Evolutionary conservation across 768 basidiomycete species (phyloP), one percentile per base, ranked within the genome.

Genomic region (Paxillus rubicundulus): DNA sequence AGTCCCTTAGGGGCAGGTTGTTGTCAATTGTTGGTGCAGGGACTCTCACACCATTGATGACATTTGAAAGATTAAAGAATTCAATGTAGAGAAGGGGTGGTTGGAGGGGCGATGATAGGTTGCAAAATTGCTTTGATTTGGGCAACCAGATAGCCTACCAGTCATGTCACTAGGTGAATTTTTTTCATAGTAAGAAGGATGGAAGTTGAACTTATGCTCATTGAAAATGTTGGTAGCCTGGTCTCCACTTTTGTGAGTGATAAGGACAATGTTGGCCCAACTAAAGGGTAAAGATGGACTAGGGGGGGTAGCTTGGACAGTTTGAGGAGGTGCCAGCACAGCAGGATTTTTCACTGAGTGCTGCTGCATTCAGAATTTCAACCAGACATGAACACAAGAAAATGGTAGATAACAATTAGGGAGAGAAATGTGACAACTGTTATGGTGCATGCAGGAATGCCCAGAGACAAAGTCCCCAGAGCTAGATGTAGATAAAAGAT

Each of bases 401-500:
- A 52, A 52, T 33, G 51, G 32, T 16, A 50, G 42, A 17, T 37
- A 49, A 10, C 41, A 47, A 30, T 45, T 30, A 28, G n/a, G n/a
- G n/a, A 9, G 3, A 32, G 33, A n/a, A 4, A 46, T 7, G 21
- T 16, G 20, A 1, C 30, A 27, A n/a, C 41, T 21, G 16, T 40
- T 47, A 20, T 28, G 9, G 4, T 13, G 16, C 1, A 40, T 32
- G 30, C 46, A 59, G 2, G 43, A 53, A 13, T 9, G 40, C 3
- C 36, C 28, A 32, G 34, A 40, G 36, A 47, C 33, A 14, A 41
- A 49, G 16, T 60, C 47, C 2, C 45, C 3, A 59, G 34, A 2
- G 57, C 53, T 8, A 47, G 49, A 6, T 5, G 13, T 5, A 60
- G 49, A 46, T 58, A 46, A 6, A 27, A 5, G 12, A 60, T 18